Base-by-base conservation (phyloP, 768 basidiomycete genomes). In the Boletus reticuloceps region DNA sequence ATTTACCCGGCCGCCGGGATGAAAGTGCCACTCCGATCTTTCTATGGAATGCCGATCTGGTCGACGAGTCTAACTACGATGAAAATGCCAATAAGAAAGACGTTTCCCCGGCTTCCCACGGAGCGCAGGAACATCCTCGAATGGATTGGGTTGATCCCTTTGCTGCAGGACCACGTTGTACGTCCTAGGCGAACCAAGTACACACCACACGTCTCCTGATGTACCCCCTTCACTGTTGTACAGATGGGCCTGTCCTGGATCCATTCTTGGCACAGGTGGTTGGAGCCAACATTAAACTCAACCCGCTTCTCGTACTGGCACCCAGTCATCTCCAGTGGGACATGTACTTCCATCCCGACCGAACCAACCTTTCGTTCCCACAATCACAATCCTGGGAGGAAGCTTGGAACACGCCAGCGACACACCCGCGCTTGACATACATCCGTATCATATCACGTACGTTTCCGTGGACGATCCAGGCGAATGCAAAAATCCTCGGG, bases 231-330 rank as follows among this genome's bases (percentile, higher is more conserved):
- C 5, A 25, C 2, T 25, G 22, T 53, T 59, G 37, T 47, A 38
- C 67, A 85, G 84, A 91, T 64, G 84, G 86, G 0, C 88, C 89
- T 2, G 88, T 90, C 11, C 75, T 91, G 4, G 79, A 81, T 10
- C 82, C 88, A 0, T 80, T 86, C 59, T 66, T 85, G 19, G 67
- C 78, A 17, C 75, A 74, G 49, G 69, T 81, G 20, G 78, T 88
- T 12, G 61, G 72, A 1, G 82, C 82, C 1, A 56, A 59, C 8
- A 58, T 84, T 6, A 67, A 70, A 44, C 53, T 91, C 31, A 89
- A 91, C 64, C 87, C 89, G 0, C 75, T 89, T 25, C 73, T 90
- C 16, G 63, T 69, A 0, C 83, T 84, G n/a, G n/a, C n/a, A n/a
- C n/a, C 72, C 69, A 6, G 77, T 79, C 1, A 77, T 22, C 22